Evolutionary conservation across 345 rosid species (phyloP).

Genomic region (Toxicodendron radicans): DNA sequence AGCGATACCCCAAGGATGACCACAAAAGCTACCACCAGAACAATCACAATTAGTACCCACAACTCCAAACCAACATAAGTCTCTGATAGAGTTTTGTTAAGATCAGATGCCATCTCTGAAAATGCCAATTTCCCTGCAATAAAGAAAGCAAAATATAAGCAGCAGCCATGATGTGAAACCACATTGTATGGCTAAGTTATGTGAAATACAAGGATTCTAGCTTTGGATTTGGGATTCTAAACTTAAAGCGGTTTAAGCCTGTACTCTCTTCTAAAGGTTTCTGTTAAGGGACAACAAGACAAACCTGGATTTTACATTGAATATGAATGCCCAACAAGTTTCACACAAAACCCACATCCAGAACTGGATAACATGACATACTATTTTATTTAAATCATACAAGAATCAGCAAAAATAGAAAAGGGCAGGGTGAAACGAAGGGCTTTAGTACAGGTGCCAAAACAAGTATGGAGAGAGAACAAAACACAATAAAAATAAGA

Average conservation of each 20-base stretch:
- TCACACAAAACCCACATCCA: slow-evolving; percentile 15
- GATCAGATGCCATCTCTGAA: slow-evolving; percentile 58
- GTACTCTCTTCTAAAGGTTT: background rate
- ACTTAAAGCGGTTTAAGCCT: background rate
- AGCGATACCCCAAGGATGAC: slow-evolving; percentile 57
- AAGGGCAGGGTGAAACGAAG: background rate
- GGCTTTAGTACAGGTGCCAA: background rate
- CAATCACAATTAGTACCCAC: slow-evolving; percentile 71
- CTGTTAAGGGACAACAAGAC: slow-evolving; percentile 1
- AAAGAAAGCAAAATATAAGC: slow-evolving; percentile 5
- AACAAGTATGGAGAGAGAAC: slow-evolving; percentile 1
- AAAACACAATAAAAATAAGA: slow-evolving; percentile 2
- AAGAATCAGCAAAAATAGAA: background rate
- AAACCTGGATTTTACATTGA: slow-evolving; percentile 11
- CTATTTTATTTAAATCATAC: slow-evolving; percentile 2
- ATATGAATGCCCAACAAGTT: slow-evolving; percentile 12
- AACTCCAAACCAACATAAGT: slow-evolving; percentile 56
- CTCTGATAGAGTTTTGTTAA: slow-evolving; percentile 55
- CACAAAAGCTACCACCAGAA: slow-evolving; percentile 54
- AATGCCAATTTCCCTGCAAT: slow-evolving; percentile 39
- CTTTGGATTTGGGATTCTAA: background rate
- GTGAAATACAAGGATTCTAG: background rate
- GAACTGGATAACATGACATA: background rate
- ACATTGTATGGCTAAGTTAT: background rate
- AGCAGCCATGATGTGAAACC: background rate